Evolutionary conservation across 371 early-diverging fungal species (phyloP).

Genomic region (Basidiobolus meristosporus): DNA sequence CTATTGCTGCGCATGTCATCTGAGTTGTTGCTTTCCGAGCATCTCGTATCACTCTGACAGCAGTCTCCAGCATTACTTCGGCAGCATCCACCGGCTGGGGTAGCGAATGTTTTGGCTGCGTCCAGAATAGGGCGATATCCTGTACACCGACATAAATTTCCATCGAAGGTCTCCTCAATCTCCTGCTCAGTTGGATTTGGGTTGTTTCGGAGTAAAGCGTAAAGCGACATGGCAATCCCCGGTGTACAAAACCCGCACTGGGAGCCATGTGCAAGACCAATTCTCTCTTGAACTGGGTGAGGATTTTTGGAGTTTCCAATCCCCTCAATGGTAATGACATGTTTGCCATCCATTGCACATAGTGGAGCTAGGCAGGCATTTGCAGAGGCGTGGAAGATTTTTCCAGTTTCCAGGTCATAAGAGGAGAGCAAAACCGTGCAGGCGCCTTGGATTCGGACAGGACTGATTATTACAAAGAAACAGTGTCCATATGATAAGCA

Average conservation of each 20-base stretch:
- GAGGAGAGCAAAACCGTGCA: slow-evolving; percentile 56
- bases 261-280: slow-evolving; percentile 31
- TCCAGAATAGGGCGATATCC: slow-evolving; percentile 66
- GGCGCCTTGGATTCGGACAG: too few relatives aligned
- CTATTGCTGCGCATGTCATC: slow-evolving; percentile 6
- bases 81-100: slow-evolving; percentile 8
- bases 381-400: slow-evolving; percentile 23
- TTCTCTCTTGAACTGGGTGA: slow-evolving; percentile 45
- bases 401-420: slow-evolving; percentile 13
- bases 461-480: too few relatives aligned
- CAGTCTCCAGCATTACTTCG: slow-evolving; percentile 1
- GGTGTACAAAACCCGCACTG: slow-evolving; percentile 78
- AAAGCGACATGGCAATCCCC: slow-evolving; percentile 67
- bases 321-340: slow-evolving; percentile 63
- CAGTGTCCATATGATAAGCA: too few relatives aligned
- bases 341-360: slow-evolving; percentile 47
- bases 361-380: slow-evolving; percentile 57
- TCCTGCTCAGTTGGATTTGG: slow-evolving; percentile 32
- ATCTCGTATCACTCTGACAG: slow-evolving; percentile 5
- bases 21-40: slow-evolving; percentile 3
- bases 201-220: slow-evolving; percentile 42
- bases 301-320: slow-evolving; percentile 35
- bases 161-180: slow-evolving; percentile 61
- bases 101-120: slow-evolving; percentile 33
- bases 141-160: slow-evolving; percentile 69